phyloP scores from a whole-genome alignment of 495 filamentous ascomycete genomes.

The Schizothecium vesticola region DNA sequence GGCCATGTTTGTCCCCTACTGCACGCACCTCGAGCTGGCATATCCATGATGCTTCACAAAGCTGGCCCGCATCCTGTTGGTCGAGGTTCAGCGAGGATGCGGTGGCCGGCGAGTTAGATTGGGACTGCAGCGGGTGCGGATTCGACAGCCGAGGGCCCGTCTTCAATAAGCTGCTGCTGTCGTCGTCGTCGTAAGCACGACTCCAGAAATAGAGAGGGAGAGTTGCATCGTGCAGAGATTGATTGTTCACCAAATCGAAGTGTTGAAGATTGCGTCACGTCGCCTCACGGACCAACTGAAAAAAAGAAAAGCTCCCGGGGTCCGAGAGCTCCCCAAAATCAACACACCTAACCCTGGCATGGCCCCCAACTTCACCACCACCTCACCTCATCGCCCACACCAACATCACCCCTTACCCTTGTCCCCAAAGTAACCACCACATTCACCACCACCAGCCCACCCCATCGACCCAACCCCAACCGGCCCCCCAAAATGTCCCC shows the following conservation, averaged over 20 bases:
- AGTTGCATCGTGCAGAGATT: neutral
- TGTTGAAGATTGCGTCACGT: neutral
- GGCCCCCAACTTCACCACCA: neutral
- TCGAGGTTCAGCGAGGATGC: slow-evolving; percentile 4
- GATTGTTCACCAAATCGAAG: neutral
- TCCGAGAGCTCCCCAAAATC: neutral
- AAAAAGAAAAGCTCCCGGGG: neutral
- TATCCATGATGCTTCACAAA: neutral
- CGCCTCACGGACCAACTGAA: neutral
- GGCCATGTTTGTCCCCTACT: neutral
- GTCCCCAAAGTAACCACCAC: neutral
- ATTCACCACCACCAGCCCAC: neutral
- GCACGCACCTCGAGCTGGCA: neutral
- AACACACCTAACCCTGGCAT: neutral
- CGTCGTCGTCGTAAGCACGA: neutral
- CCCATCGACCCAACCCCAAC: neutral
- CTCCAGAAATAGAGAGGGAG: neutral
- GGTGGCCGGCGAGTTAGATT: slow-evolving; percentile 8
- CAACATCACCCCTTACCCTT: neutral
- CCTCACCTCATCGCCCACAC: neutral
- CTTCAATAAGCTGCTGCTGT: neutral
- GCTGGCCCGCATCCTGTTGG: slow-evolving; percentile 1
- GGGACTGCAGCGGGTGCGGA: slow-evolving; percentile 4
- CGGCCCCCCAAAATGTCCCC: neutral
- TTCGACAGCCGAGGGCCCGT: neutral